These are phyloP conservation scores for Geoglossum glabrum DNA, from an alignment of 495 filamentous ascomycete genomes.

Conservation along the genomic window DNA sequence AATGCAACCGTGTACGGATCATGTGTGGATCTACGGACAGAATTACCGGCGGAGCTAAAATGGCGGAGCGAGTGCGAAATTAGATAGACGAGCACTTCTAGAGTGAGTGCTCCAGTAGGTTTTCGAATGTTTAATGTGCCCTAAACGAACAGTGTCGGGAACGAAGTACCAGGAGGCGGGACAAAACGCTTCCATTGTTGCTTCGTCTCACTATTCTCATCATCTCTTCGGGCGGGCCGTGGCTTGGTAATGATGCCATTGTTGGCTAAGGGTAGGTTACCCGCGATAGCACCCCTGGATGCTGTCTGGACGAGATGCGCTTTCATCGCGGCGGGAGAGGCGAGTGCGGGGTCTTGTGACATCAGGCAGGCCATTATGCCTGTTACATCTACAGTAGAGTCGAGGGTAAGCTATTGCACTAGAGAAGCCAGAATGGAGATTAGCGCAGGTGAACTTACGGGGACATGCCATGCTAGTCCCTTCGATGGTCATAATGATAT, in stretches of 20 bases:
- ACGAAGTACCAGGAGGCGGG: too few relatives aligned
- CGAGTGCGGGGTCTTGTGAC: constrained; percentile 15
- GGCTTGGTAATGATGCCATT: not conserved
- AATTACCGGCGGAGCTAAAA: too few relatives aligned
- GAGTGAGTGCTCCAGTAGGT: too few relatives aligned
- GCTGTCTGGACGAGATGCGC: not conserved
- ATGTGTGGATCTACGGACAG: too few relatives aligned
- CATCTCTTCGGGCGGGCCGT: too few relatives aligned
- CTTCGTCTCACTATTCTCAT: too few relatives aligned
- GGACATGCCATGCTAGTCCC: constrained; percentile 26
- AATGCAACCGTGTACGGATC: too few relatives aligned
- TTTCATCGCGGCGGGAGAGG: constrained; percentile 17
- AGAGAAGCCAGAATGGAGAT: not conserved
- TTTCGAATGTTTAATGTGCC: too few relatives aligned
- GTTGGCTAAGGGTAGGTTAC: not conserved
- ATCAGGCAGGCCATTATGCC: constrained; percentile 31
- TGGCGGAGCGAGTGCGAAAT: too few relatives aligned
- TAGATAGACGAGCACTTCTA: too few relatives aligned
- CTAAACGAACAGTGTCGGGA: too few relatives aligned
- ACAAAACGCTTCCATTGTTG: too few relatives aligned
- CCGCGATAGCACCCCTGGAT: not conserved
- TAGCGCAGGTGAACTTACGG: constrained; percentile 12
- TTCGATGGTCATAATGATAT: constrained; percentile 15
- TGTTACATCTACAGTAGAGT: constrained; percentile 18
- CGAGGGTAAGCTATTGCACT: not conserved